These are phyloP conservation scores for Globisporangium takayamanum DNA, from an alignment of 352 stramenopile species.

Conservation along the genomic window DNA sequence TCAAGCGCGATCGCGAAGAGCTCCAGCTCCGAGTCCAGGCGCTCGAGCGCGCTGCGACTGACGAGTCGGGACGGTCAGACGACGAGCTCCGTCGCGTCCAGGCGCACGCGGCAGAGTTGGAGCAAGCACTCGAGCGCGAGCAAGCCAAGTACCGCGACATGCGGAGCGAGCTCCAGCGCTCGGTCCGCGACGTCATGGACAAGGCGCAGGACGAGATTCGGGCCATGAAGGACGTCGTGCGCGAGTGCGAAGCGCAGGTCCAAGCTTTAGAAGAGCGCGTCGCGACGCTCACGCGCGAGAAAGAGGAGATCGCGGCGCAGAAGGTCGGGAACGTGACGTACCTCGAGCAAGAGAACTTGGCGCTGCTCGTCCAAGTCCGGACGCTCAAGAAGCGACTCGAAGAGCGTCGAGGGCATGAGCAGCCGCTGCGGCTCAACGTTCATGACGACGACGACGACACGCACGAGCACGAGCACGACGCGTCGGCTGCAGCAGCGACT, in stretches of 20 bases:
- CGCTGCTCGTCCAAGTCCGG: conserved; percentile 55
- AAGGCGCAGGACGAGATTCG: conserved; percentile 47
- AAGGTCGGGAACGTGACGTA: conserved; percentile 41
- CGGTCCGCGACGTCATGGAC: conserved; percentile 31
- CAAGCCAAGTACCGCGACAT: conserved; percentile 17
- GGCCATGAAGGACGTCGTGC: conserved; percentile 38
- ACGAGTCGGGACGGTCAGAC: conserved; percentile 24
- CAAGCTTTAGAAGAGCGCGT: conserved; percentile 32
- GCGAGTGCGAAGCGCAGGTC: conserved; percentile 39
- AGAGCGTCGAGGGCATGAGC: not conserved
- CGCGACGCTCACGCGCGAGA: conserved; percentile 19
- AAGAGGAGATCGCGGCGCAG: conserved; percentile 21
- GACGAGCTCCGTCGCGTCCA: conserved; percentile 35
- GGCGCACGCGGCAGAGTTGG: conserved; percentile 37
- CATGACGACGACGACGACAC: conserved; percentile 19
- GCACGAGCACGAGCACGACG: conserved; percentile 19
- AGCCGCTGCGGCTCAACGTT: not conserved
- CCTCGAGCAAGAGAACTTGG: conserved; percentile 63
- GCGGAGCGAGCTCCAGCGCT: conserved; percentile 18
- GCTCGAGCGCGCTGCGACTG: conserved; percentile 19
- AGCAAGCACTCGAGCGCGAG: not conserved
- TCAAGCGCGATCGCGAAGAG: conserved; percentile 52
- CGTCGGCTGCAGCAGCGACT: conserved; percentile 20
- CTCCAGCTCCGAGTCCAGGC: conserved; percentile 39
- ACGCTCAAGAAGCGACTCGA: conserved; percentile 49